Evolutionary conservation across 2,329 filamentous ascomycete genomes (phyloP), one percentile per base, ranked within the genome.

Genomic region (Didymella glomerata): DNA sequence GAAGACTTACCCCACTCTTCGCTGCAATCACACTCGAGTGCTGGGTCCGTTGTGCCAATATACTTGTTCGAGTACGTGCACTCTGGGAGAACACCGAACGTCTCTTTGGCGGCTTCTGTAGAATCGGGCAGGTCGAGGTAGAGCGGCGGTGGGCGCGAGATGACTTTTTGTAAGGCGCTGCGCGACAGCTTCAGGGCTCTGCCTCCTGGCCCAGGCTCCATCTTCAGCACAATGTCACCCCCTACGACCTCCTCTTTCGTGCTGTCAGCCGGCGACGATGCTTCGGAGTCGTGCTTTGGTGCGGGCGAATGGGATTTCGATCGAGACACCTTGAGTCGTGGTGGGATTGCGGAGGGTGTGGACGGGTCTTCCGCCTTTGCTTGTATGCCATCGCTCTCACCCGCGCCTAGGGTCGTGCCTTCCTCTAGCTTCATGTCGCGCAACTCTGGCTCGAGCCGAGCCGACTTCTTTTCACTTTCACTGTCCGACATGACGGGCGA

Each of bases 41-140:
- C 94, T 79, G 93, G 91, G 72, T 97, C 94, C 25, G 95, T 96
- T 65, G 90, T 90, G 51, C 95, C 95, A 80, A 98, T 88, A 67
- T 91, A 87, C 77, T 96, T 97, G 66, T 93, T 92, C 53, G 91
- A 92, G 78, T 99, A 99, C 32, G 91, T 89, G 77, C 94, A 98
- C 68, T 92, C 87, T 51, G 88, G 82, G 64, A 99, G 93, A 50
- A 94, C 83, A 66, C 92, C 86, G 70, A 99, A 99, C 14, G 87
- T 86, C 25, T 83, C 81, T 67, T 86, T 88, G 4, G 95, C 91
- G 68, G 95, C 91, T 34, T 82, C 79, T 3, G 92, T 96, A 66
- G 87, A 88, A 77, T 97, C 90, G 38, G 91, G 89, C 28, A 94
- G 81, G 76, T 96, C 84, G 69, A 84, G 78, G 76, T 90, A 97